Evolutionary conservation across 768 basidiomycete species (phyloP), one percentile per base, ranked within the genome.

Genomic region (Infundibulicybe gibba): DNA sequence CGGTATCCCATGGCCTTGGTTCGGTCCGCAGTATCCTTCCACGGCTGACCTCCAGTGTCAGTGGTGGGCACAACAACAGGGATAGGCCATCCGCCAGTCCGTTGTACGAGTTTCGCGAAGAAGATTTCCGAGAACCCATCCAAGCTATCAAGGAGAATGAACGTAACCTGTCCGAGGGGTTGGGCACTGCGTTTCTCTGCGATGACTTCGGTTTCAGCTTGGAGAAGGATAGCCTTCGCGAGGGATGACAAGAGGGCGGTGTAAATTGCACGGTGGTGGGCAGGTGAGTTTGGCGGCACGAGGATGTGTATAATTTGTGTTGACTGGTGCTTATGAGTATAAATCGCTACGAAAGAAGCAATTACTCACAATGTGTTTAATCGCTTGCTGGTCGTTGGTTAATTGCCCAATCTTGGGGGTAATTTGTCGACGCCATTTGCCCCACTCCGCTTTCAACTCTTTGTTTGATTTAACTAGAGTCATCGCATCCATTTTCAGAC

Each of bases 191-290:
- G 81, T 57, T 87, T 83, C 65, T 94, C 90, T 2, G 94, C 93
- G 1, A 87, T 75, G 8, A 95, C 90, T 64, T 98, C 95, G 0
- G 85, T 87, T 68, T 97, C 94, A 14, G 94, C 94, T 68, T 97
- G 95, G 31, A 89, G 75, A 39, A 97, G 75, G 50, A 98, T 84
- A 14, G 83, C 72, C 61, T 98, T 97, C 40, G 91, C 74, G 34
- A 97, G 78, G n/a, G 93, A 87, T 16, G 89, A 93, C 39, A 94
- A 78, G 15, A 87, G 75, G 42, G 91, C 89, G 40, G 74, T 62
- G 61, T 93, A 94, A 45, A 88, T 67, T n/a, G 61, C 53, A 25
- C 59, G 60, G 19, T 65, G 55, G 42, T 66, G 70, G 16, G 62
- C 55, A 21, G 62, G 56, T 6, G 47, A 48, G 5, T 48, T 55